These are phyloP conservation scores for Taphrina sp. DNA, from an alignment of 1,139 yeast species.

Conservation along the genomic window DNA sequence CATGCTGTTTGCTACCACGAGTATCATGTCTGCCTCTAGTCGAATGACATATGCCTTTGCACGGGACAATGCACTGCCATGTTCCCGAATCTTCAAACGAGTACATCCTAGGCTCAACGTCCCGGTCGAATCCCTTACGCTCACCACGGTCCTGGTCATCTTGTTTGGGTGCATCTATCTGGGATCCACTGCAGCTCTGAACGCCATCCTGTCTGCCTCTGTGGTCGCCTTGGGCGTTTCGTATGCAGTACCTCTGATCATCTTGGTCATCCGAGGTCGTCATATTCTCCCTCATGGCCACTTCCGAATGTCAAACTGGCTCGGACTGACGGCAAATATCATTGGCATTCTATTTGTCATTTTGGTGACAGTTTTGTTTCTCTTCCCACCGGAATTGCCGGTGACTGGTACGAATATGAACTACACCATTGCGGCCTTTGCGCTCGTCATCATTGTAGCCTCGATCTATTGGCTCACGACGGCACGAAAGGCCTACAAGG, in stretches of 20 bases:
- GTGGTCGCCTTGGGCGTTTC: constrained; percentile 74
- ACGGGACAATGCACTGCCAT: constrained; percentile 79
- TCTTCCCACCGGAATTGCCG: constrained; percentile 72
- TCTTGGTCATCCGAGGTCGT: constrained; percentile 62
- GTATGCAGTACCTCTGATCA: constrained; percentile 70
- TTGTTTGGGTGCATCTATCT: constrained; percentile 60
- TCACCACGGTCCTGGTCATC: constrained; percentile 66
- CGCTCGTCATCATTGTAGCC: constrained; percentile 39
- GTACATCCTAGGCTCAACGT: constrained; percentile 61
- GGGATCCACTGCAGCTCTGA: constrained; percentile 71
- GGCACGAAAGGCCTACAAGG: constrained; percentile 39
- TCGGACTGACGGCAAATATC: constrained; percentile 62
- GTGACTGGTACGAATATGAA: constrained; percentile 66
- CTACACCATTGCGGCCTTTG: constrained; percentile 60
- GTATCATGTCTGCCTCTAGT: constrained; percentile 72
- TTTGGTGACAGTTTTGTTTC: constrained; percentile 59
- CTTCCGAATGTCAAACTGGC: constrained; percentile 57
- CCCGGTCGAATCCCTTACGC: constrained; percentile 69
- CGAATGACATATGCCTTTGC: constrained; percentile 80
- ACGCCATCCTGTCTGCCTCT: constrained; percentile 82
- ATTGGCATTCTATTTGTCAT: constrained; percentile 62
- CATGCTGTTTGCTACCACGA: constrained; percentile 72
- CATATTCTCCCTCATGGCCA: constrained; percentile 62
- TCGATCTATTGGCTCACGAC: constrained; percentile 39
- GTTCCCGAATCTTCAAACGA: constrained; percentile 59